Conservation (phyloP, 148 eudicot species). For the Rhododendron ferrugineum region DNA sequence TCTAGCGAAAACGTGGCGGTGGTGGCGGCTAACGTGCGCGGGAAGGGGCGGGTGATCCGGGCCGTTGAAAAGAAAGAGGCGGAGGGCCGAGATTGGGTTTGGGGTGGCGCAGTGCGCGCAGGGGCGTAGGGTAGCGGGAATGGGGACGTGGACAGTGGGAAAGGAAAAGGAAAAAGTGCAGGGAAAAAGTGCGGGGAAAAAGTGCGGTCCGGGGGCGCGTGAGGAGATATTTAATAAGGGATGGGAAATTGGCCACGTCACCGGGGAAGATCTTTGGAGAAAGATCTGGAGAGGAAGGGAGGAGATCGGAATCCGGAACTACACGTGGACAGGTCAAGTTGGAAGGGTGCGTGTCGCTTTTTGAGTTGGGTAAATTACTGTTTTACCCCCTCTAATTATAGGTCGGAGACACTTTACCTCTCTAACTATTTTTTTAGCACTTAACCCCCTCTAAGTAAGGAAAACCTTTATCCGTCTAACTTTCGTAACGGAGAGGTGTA, state of each 20-base stretch:
- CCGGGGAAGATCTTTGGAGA: constrained; percentile 22
- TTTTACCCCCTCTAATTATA: too few species aligned
- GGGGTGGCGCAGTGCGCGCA: neutral
- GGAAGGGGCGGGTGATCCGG: neutral
- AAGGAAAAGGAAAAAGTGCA: constrained; percentile 5
- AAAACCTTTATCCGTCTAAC: too few species aligned
- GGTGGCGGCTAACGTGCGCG: constrained; percentile 22
- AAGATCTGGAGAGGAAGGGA: neutral
- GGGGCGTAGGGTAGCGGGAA: neutral
- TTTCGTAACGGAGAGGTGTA: too few species aligned
- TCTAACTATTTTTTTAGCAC: too few species aligned
- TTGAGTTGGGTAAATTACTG: too few species aligned
- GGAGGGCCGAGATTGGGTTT: neutral
- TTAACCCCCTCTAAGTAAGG: too few species aligned
- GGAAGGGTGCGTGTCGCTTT: neutral
- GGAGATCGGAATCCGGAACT: neutral
- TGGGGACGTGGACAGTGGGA: constrained; percentile 18
- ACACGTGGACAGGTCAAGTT: neutral
- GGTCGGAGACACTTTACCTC: too few species aligned
- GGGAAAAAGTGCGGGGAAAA: constrained; percentile 20
- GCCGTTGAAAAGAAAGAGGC: neutral
- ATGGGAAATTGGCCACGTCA: constrained; percentile 55
- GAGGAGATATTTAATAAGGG: constrained; percentile 34
- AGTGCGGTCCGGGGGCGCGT: constrained; percentile 5
- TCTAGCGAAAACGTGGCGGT: neutral